Evolutionary conservation across 176 grass and related monocot species (phyloP).

Genomic region (Triticum monococcum): DNA sequence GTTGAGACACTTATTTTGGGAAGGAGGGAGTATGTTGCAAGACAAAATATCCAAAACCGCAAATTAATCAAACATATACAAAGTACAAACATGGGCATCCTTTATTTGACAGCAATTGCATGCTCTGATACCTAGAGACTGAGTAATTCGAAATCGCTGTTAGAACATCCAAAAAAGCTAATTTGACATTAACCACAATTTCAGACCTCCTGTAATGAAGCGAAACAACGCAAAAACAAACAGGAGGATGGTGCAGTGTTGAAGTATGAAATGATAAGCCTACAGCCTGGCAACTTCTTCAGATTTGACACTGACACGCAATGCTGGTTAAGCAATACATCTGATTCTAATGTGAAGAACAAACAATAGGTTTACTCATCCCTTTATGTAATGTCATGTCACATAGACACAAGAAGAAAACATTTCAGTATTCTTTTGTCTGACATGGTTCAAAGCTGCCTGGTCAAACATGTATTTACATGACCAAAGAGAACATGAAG

Average conservation of each 20-base stretch:
- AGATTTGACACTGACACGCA: neutral
- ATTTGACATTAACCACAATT: constrained; percentile 15
- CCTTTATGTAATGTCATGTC: neutral
- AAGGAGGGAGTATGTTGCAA: neutral
- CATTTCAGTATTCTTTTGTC: neutral
- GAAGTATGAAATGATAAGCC: neutral
- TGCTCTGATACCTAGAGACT: neutral
- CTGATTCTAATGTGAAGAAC: neutral
- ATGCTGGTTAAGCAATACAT: constrained; percentile 3
- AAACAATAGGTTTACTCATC: neutral
- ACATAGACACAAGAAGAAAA: neutral
- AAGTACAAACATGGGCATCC: neutral
- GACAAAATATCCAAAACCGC: neutral
- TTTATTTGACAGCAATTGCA: neutral
- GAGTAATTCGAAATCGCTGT: neutral
- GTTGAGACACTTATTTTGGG: too few species aligned
- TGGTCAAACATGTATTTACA: neutral
- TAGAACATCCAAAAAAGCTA: constrained; percentile 24
- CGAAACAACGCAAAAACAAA: neutral
- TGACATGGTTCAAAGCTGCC: constrained; percentile 1
- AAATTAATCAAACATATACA: constrained; percentile 6
- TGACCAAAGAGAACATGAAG: neutral
- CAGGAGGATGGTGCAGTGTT: neutral
- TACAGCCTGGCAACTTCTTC: neutral
- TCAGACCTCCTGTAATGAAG: neutral